Evolutionary conservation across 257 asterid species (phyloP).

Genomic region (Misopates orontium): DNA sequence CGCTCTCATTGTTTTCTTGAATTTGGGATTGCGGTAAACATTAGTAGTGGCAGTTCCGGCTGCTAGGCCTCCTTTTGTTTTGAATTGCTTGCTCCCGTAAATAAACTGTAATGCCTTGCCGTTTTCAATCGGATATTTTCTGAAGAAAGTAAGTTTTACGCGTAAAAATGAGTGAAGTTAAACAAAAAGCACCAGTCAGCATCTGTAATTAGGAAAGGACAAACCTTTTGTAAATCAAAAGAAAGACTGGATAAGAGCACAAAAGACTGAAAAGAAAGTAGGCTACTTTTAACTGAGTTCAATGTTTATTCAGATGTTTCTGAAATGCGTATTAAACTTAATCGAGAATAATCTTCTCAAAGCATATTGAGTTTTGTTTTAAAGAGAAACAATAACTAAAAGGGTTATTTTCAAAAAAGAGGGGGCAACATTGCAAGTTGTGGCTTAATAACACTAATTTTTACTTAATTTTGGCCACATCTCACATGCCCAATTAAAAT

Average conservation of each 20-base stretch:
- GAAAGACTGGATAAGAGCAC: too few species aligned
- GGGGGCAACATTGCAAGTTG: background rate
- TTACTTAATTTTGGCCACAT: conserved; percentile 1
- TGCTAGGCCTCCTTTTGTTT: conserved; percentile 73
- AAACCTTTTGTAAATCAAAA: background rate
- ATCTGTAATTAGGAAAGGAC: background rate
- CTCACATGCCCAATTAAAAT: background rate
- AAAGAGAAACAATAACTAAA: too few species aligned
- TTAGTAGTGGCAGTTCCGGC: conserved; percentile 92
- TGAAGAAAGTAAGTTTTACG: conserved; percentile 28
- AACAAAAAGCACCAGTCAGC: background rate
- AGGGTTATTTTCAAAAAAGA: background rate
- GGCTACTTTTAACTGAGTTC: too few species aligned
- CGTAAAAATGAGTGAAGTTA: background rate
- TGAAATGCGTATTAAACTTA: too few species aligned
- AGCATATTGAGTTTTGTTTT: too few species aligned
- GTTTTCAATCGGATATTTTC: conserved; percentile 68
- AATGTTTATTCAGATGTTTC: too few species aligned
- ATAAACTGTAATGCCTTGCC: conserved; percentile 84
- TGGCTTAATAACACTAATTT: background rate
- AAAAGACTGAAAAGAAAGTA: too few species aligned
- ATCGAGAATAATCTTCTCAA: too few species aligned
- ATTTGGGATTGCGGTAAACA: conserved; percentile 50
- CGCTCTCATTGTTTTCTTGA: conserved; percentile 69
- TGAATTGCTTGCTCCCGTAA: conserved; percentile 75